Conservation (phyloP, 345 rosid species). For the Lepidium sativum region DNA sequence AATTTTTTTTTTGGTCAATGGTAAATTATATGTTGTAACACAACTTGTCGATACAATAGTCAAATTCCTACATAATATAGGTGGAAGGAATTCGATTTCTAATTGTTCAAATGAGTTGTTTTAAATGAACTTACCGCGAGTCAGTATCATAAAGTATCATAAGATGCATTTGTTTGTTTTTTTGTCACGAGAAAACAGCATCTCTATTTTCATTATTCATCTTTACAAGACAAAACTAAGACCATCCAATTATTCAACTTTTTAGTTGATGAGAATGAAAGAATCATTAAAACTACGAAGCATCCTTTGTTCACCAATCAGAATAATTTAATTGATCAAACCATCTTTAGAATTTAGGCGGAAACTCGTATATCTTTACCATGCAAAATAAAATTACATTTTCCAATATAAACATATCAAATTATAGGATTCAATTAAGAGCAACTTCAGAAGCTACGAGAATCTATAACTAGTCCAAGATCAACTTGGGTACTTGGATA, state of each 20-base stretch:
- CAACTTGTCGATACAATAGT: too few relatives aligned
- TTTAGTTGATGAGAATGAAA: slow-evolving; percentile 1
- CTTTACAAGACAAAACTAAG: slow-evolving; percentile 2
- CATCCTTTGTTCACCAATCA: not conserved
- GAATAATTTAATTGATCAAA: not conserved
- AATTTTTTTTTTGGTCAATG: too few relatives aligned
- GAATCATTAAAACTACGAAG: slow-evolving; percentile 28
- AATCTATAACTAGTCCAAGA: not conserved
- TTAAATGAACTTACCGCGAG: too few relatives aligned
- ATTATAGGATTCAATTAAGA: not conserved
- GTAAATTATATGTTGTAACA: too few relatives aligned
- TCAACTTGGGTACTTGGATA: not conserved
- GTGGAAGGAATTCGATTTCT: too few relatives aligned
- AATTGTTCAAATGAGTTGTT: too few relatives aligned
- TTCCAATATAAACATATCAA: not conserved
- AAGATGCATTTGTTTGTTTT: too few relatives aligned
- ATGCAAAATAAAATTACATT: not conserved
- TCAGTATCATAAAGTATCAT: too few relatives aligned
- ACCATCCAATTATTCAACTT: slow-evolving; percentile 7
- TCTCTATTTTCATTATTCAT: slow-evolving; percentile 18
- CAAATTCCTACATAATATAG: too few relatives aligned
- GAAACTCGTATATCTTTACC: not conserved
- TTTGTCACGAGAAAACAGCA: slow-evolving; percentile 26
- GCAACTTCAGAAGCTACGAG: not conserved
- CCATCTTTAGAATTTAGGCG: not conserved